A percentile compares a stretch with the other conserved stretches of the same genome.
Conservation (phyloP, 228 moss, liverwort and hornwort genomes). For the Sphagnum magellanicum region DNA sequence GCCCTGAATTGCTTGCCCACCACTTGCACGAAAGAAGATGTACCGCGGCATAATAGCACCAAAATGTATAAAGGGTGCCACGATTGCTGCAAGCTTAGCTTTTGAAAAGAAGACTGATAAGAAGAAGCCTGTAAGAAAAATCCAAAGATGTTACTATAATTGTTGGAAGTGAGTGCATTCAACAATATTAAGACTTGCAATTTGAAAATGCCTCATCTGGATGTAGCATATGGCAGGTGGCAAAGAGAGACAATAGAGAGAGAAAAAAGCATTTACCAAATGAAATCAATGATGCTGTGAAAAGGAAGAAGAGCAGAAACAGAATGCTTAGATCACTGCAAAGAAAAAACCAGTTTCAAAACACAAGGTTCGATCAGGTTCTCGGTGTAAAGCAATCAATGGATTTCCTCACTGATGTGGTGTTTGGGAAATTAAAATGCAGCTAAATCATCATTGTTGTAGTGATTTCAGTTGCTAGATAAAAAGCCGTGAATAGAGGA, state of each 20-base stretch:
- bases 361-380: not conserved
- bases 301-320: conserved; percentile 80
- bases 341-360: conserved; percentile 11
- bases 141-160: not conserved
- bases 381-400: no score
- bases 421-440: no score
- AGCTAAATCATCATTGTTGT: no score
- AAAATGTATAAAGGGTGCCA: conserved; percentile 93
- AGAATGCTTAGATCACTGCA: conserved; percentile 80
- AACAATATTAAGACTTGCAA: no score
- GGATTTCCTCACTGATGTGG: no score
- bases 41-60: conserved; percentile 94
- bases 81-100: conserved; percentile 83
- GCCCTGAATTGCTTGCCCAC: conserved; percentile 76
- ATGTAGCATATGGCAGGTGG: no score
- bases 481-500: no score
- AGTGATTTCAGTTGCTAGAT: no score
- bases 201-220: no score
- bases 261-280: conserved; percentile 51
- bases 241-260: not conserved
- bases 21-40: conserved; percentile 86
- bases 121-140: conserved; percentile 63
- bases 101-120: conserved; percentile 90
- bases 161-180: not conserved
- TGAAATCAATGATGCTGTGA: conserved; percentile 73